These are phyloP conservation scores for Aegilops speltoides DNA, from an alignment of 176 grass and related monocot species.

Conservation along the genomic window DNA sequence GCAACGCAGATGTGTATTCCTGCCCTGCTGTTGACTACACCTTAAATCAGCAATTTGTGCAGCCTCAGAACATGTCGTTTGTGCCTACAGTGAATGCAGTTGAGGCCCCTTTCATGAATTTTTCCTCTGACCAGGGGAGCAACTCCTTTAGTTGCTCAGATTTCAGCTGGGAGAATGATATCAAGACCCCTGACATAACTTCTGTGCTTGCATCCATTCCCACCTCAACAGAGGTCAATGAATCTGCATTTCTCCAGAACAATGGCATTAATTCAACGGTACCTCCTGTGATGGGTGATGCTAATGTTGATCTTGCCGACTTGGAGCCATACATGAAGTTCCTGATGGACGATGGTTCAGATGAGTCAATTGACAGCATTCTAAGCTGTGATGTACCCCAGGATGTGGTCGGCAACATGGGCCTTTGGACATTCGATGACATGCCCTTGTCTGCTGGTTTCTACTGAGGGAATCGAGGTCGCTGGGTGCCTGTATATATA, in stretches of 20 bases:
- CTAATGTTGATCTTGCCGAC: slow-evolving; percentile 33
- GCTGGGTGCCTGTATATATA: slow-evolving; percentile 38
- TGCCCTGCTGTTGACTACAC: slow-evolving; percentile 31
- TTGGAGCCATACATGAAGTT: slow-evolving; percentile 72
- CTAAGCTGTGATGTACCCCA: slow-evolving; percentile 43
- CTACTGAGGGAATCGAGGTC: slow-evolving; percentile 7
- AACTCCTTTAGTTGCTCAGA: slow-evolving; percentile 47
- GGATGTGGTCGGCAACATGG: slow-evolving; percentile 42
- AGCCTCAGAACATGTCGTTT: slow-evolving; percentile 29
- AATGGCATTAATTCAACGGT: background rate
- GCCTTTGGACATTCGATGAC: slow-evolving; percentile 85
- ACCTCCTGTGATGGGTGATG: slow-evolving; percentile 25
- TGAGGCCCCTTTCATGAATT: slow-evolving; percentile 41
- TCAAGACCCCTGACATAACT: slow-evolving; percentile 43
- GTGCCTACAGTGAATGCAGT: slow-evolving; percentile 16
- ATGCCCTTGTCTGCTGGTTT: slow-evolving; percentile 38
- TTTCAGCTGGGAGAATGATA: slow-evolving; percentile 46
- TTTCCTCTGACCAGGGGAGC: slow-evolving; percentile 73
- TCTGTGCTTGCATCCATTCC: slow-evolving; percentile 32
- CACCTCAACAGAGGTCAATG: slow-evolving; percentile 14
- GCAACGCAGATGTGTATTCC: slow-evolving; percentile 24
- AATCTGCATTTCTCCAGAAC: slow-evolving; percentile 33
- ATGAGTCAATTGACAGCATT: slow-evolving; percentile 51
- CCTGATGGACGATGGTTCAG: slow-evolving; percentile 50
- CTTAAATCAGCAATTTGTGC: slow-evolving; percentile 31